Base-by-base conservation (phyloP, 2,329 filamentous ascomycete species). In the Parafenestella ontariensis region DNA sequence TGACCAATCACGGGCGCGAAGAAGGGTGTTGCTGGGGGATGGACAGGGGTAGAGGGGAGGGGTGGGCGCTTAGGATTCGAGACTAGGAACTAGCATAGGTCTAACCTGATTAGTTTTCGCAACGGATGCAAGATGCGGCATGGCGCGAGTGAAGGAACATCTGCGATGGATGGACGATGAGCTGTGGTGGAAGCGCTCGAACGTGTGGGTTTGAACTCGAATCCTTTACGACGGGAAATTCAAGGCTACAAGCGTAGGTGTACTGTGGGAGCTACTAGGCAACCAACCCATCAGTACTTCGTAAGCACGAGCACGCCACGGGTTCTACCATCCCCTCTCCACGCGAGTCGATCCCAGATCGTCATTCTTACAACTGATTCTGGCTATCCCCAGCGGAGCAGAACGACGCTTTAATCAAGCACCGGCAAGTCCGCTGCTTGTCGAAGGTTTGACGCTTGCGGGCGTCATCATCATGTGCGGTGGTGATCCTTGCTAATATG, bases 1-100 rank as follows among this genome's bases (percentile, higher is more conserved):
- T 39, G 50, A 43, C 68, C 57, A 69, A 69, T 70, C 50, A 66
- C n/a, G 29, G 4, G 18, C 10, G 34, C 4, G 13, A 34, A 34
- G 11, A 13, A n/a, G 31, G 31, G 10, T n/a, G 13, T 34, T 34
- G 31, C n/a, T n/a, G n/a, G n/a, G n/a, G n/a, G n/a, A 34, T 34
- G 8, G 15, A 15, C 11, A 6, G 24, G 39, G 48, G 41, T 20
- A 21, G 40, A 46, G 45, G 51, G 52, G 54, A 46, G 53, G 52
- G 44, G 41, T 40, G 49, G 59, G 59, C 56, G 61, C 58, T 58
- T 64, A 62, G 51, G 48, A 52, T 50, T 41, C 41, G 39, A 37
- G 17, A 13, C 39, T 6, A 18, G 33, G 17, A n/a, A 9, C 24
- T 26, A 26, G 24, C 24, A 26, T 26, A 5, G n/a, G n/a, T n/a